Conservation (phyloP, 106 monocot species). For the Dactylorhiza incarnata region DNA sequence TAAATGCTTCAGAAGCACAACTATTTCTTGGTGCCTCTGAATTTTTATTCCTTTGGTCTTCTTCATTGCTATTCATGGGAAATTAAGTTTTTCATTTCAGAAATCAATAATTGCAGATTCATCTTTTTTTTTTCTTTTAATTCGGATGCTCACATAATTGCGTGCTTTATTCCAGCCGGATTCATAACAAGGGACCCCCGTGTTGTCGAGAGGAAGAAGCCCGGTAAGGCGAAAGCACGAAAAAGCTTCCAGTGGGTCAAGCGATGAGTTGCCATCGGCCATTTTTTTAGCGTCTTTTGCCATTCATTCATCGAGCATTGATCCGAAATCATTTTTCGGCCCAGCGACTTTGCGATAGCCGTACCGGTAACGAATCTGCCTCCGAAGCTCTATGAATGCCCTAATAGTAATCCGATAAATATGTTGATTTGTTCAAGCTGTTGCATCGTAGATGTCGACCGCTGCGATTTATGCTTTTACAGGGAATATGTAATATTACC, state of each 20-base stretch:
- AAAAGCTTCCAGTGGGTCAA: slow-evolving; percentile 99
- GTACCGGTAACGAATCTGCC: too few species aligned
- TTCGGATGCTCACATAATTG: slow-evolving; percentile 9
- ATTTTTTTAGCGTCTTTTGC: too few species aligned
- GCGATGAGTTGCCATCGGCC: slow-evolving; percentile 30
- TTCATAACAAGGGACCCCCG: slow-evolving; percentile 87
- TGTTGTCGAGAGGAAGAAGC: slow-evolving; percentile 92
- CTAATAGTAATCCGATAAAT: too few species aligned
- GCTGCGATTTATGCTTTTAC: too few species aligned
- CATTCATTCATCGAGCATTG: too few species aligned
- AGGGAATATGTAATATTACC: too few species aligned
- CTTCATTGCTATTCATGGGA: not conserved
- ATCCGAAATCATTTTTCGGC: too few species aligned
- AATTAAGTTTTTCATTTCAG: not conserved
- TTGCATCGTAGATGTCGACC: too few species aligned
- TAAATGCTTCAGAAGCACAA: slow-evolving; percentile 17
- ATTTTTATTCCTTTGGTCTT: not conserved
- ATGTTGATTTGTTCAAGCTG: too few species aligned
- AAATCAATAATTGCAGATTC: not conserved
- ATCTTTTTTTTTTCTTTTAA: not conserved
- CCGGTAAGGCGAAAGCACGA: slow-evolving; percentile 92
- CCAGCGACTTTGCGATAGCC: too few species aligned
- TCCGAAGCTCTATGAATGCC: too few species aligned
- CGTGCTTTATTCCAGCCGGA: slow-evolving; percentile 38
- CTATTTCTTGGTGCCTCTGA: not conserved